Base-by-base conservation (phyloP, 1,284 basidiomycete genomes). In the Tremellales sp. region DNA sequence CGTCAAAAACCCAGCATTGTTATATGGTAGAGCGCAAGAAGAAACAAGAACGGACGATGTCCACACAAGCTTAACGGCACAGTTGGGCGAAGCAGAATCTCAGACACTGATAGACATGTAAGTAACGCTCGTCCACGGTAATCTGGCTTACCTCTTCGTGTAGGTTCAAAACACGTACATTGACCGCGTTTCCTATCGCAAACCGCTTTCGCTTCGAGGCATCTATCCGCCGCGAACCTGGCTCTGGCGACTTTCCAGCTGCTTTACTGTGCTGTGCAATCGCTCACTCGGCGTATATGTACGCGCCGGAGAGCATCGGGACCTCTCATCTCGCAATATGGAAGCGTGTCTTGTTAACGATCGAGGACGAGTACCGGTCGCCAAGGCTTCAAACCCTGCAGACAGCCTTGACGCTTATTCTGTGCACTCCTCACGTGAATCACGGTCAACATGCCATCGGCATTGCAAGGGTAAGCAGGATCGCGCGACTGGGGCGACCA, bases 171-270 rank as follows among this genome's bases (percentile, higher is more conserved):
- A 31, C 33, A 12, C 40, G 29, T 14, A 47, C 45, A 12, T 26
- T 47, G 13, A 12, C 24, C 19, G 45, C 45, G 9, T 47, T 47
- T 27, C 45, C 45, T 12, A 34, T 47, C 6, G 34, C 31, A 16
- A 47, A 47, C 33, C 18, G 39, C 19, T 33, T 47, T 22, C 39
- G 45, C 14, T 33, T 47, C 9, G 45, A 47, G 41, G 45, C 45
- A 22, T 27, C 35, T 13, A 35, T 47, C 14, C 16, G 45, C 16
- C 14, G 39, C 13, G 45, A 40, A 38, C 37, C 45, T 19, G 39
- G 32, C 2, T 34, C 31, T n/a, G 45, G 45, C 4, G 32, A 24
- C 12, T 47, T 34, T 35, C 38, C 45, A 6, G 25, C 45, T 10
- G 41, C 45, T 24, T 32, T 47, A 31, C 27, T 47, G 10, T 29